Conservation (phyloP, 1,139 yeast species). For the Starmera stellimalicola region DNA sequence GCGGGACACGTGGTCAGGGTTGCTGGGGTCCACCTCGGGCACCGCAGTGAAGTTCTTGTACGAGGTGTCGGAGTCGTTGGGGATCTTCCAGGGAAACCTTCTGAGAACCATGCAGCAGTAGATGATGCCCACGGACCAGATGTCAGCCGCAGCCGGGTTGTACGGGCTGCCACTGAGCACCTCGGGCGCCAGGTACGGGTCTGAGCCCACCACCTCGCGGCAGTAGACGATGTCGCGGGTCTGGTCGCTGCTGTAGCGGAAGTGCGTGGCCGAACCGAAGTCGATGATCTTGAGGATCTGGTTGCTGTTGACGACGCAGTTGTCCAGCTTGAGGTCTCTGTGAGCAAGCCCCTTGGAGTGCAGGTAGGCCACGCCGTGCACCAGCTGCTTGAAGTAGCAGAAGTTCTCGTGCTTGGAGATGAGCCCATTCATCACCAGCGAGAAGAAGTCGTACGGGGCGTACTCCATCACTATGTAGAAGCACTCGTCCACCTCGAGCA, state of each 20-base stretch:
- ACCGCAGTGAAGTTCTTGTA: constrained; percentile 31
- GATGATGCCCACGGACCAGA: constrained; percentile 74
- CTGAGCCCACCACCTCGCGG: constrained; percentile 72
- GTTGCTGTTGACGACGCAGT: constrained; percentile 54
- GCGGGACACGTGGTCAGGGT: constrained; percentile 25
- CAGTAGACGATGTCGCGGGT: constrained; percentile 33
- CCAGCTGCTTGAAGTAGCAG: constrained; percentile 63
- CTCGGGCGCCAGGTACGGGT: constrained; percentile 76
- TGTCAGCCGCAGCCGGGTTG: constrained; percentile 66
- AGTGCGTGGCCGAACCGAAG: constrained; percentile 69
- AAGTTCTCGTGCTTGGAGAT: constrained; percentile 48
- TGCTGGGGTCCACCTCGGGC: constrained; percentile 27
- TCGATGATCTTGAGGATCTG: constrained; percentile 68
- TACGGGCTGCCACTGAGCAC: constrained; percentile 40
- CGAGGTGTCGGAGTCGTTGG: constrained; percentile 48
- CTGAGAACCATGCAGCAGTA: constrained; percentile 65
- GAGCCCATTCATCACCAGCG: constrained; percentile 65
- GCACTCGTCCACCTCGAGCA: constrained; percentile 39
- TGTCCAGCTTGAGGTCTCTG: constrained; percentile 67
- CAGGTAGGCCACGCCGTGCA: constrained; percentile 49
- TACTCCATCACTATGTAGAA: constrained; percentile 68
- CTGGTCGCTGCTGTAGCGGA: constrained; percentile 28
- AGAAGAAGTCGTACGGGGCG: constrained; percentile 66
- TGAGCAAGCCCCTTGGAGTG: constrained; percentile 68
- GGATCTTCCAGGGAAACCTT: constrained; percentile 76